Conservation (phyloP, 805 yeast genomes). For the Suhomyces prunicola region DNA sequence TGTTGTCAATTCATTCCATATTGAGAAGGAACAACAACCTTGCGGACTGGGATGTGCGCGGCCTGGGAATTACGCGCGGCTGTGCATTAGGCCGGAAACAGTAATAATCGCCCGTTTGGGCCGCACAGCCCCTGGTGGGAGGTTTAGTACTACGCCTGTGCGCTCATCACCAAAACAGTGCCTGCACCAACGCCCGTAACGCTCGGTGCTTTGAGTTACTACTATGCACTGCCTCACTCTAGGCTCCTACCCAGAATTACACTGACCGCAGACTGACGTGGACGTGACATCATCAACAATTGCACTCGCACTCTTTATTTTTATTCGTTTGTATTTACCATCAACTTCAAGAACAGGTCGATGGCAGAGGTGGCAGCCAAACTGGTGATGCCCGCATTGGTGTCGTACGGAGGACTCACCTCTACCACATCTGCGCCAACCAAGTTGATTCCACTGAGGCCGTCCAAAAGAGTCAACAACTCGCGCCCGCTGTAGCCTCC, state of each 20-base stretch:
- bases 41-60: neutral
- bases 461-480: slow-evolving; percentile 55
- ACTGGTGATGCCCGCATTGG: slow-evolving; percentile 58
- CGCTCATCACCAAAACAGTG: too few relatives aligned
- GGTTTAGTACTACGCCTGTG: neutral
- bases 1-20: neutral
- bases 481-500: slow-evolving; percentile 72
- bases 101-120: neutral
- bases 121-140: neutral
- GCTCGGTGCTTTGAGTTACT: neutral
- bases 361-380: slow-evolving; percentile 64
- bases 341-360: slow-evolving; percentile 46
- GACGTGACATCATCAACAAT: neutral
- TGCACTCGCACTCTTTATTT: neutral
- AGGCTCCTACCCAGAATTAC: neutral
- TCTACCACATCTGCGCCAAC: slow-evolving; percentile 80
- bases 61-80: neutral
- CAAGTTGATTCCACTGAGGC: slow-evolving; percentile 54
- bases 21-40: neutral
- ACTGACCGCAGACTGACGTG: neutral
- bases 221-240: neutral
- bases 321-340: slow-evolving; percentile 31
- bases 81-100: neutral
- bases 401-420: slow-evolving; percentile 64
- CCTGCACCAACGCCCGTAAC: neutral